Evolutionary conservation across 1,284 basidiomycete species (phyloP).

Genomic region (Naganishia cerealis): DNA sequence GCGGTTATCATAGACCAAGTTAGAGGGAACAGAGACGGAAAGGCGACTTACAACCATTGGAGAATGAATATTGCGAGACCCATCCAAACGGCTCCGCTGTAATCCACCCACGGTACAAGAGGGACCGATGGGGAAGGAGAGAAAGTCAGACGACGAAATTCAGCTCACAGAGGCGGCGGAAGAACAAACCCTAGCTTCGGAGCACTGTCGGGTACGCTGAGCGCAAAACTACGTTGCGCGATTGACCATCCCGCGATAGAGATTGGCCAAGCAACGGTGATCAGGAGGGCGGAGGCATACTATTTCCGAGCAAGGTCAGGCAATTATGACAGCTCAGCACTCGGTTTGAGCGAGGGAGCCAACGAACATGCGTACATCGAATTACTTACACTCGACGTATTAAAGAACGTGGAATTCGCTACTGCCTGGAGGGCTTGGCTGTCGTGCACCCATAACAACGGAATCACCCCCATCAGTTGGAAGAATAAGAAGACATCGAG

Average conservation of each 20-base stretch:
- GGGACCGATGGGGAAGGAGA: background rate
- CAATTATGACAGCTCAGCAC: background rate
- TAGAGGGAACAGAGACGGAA: too few species aligned
- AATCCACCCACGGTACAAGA: background rate
- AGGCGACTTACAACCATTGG: constrained; percentile 42
- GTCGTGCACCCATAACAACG: constrained; percentile 48
- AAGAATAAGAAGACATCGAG: constrained; percentile 42
- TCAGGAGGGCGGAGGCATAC: constrained; percentile 36
- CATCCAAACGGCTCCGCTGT: constrained; percentile 47
- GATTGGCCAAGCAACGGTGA: constrained; percentile 46
- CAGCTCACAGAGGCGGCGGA: background rate
- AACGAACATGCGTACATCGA: background rate
- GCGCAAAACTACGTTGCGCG: constrained; percentile 43
- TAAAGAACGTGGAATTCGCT: constrained; percentile 46
- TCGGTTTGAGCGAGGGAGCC: background rate
- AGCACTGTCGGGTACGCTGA: constrained; percentile 31
- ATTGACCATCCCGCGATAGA: constrained; percentile 52
- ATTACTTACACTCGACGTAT: constrained; percentile 39
- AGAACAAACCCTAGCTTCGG: constrained; percentile 39
- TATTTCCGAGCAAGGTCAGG: background rate
- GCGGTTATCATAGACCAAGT: background rate
- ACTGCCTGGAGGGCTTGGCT: constrained; percentile 43
- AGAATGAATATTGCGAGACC: constrained; percentile 44
- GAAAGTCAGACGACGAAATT: background rate
- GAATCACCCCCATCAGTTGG: constrained; percentile 45